phyloP scores from a whole-genome alignment of 2,329 filamentous ascomycete genomes.

The Arthrobotrys iridis region DNA sequence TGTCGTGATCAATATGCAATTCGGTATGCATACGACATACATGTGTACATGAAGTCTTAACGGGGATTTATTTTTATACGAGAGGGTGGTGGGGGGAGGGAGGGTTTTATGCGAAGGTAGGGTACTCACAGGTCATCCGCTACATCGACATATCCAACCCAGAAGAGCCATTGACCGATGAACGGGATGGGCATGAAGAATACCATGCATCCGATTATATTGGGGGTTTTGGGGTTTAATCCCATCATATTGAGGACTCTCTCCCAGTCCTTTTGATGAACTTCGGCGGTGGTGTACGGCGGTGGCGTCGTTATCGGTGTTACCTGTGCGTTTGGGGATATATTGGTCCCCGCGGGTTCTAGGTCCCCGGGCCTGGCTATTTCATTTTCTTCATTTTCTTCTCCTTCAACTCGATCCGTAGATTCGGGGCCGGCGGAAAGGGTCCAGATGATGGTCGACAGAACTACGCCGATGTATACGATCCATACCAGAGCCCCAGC shows the following conservation, averaged over 20 bases:
- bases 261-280: background rate
- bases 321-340: background rate
- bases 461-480: background rate
- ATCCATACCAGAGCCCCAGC: background rate
- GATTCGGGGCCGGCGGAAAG: background rate
- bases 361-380: background rate
- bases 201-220: background rate
- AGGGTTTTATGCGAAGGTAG: background rate
- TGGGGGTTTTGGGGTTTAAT: background rate
- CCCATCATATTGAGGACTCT: background rate
- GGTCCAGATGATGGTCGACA: background rate
- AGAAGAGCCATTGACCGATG: background rate
- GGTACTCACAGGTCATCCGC: conserved; percentile 55
- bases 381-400: background rate
- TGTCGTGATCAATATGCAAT: no score
- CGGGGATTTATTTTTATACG: no score
- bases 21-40: no score
- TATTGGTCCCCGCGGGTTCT: background rate
- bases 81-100: no score
- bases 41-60: no score
- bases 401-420: background rate
- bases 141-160: background rate
- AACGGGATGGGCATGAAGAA: background rate
- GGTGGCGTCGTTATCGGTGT: background rate
- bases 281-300: background rate